Evolutionary conservation across 2,329 filamentous ascomycete species (phyloP).

Genomic region (Furcasterigmium sp.): DNA sequence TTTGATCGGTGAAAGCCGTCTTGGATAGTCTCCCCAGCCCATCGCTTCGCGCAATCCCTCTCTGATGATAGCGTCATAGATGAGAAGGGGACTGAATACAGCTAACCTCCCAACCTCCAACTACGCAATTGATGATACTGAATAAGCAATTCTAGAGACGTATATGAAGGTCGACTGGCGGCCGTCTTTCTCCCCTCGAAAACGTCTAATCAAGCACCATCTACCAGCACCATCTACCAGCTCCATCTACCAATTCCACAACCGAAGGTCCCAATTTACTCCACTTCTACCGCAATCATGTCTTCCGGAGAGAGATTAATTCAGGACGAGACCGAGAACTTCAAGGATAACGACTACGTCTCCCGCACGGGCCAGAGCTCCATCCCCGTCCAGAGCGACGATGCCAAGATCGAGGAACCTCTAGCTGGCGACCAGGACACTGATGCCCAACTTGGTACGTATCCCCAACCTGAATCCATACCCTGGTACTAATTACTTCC

Average conservation of each 20-base stretch:
- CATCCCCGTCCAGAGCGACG: constrained; percentile 26
- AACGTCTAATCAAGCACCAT: too few relatives aligned
- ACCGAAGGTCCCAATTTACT: accelerated
- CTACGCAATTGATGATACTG: too few relatives aligned
- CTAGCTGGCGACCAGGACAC: constrained; percentile 22
- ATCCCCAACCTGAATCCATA: accelerated
- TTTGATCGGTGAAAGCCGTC: constrained; percentile 5
- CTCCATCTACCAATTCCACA: too few relatives aligned
- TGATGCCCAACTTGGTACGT: constrained; percentile 27
- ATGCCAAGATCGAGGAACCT: constrained; percentile 24
- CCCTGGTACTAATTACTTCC: background rate
- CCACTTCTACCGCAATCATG: constrained; percentile 1
- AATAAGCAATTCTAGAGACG: too few relatives aligned
- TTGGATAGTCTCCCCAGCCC: constrained; percentile 5
- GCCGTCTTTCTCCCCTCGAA: background rate
- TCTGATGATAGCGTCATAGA: constrained; percentile 12
- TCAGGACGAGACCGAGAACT: constrained; percentile 2
- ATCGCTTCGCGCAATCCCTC: constrained; percentile 4
- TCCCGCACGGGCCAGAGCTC: constrained; percentile 24
- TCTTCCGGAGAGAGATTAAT: constrained; percentile 5
- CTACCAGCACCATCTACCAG: too few relatives aligned
- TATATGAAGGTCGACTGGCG: constrained; percentile 5
- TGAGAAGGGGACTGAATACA: too few relatives aligned
- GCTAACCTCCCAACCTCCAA: too few relatives aligned
- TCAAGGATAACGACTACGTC: constrained; percentile 21